Evolutionary conservation across 2,329 filamentous ascomycete species (phyloP).

Genomic region (Fusarium chlamydosporum): DNA sequence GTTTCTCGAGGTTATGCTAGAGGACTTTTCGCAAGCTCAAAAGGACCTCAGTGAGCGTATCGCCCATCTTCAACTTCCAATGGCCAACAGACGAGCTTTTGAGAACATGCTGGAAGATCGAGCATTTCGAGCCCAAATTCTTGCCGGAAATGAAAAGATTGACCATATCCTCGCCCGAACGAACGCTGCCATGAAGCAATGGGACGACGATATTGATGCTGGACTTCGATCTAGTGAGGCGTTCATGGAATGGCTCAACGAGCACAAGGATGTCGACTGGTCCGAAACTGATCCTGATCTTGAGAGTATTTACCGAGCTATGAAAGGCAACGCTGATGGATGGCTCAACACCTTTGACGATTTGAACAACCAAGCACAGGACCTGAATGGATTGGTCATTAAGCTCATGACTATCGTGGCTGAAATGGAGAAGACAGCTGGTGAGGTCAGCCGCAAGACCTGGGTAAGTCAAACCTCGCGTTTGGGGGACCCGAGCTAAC

Average conservation of each 20-base stretch:
- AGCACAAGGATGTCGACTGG: constrained; percentile 73
- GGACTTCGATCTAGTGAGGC: constrained; percentile 82
- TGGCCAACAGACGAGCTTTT: constrained; percentile 86
- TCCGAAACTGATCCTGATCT: constrained; percentile 71
- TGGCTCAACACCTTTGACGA: constrained; percentile 87
- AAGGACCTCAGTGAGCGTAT: constrained; percentile 85
- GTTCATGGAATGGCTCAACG: constrained; percentile 80
- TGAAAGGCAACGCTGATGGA: constrained; percentile 92
- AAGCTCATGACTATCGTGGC: constrained; percentile 82
- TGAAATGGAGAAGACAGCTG: constrained; percentile 89
- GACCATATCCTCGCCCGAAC: constrained; percentile 90
- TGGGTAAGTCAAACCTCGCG: constrained; percentile 67
- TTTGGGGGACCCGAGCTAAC: constrained; percentile 25
- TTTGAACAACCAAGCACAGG: constrained; percentile 79
- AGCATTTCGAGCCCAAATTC: constrained; percentile 83
- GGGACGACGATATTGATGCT: constrained; percentile 82
- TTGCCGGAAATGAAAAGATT: constrained; percentile 90
- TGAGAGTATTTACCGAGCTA: constrained; percentile 84
- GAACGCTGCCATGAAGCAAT: constrained; percentile 79
- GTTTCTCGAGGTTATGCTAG: constrained; percentile 87
- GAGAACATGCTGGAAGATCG: constrained; percentile 90
- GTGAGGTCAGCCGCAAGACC: constrained; percentile 83
- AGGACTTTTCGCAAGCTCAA: constrained; percentile 84
- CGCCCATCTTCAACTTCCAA: constrained; percentile 83
- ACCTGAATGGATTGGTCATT: constrained; percentile 77